Evolutionary conservation across 768 basidiomycete species (phyloP).

Genomic region (Mycena pura): DNA sequence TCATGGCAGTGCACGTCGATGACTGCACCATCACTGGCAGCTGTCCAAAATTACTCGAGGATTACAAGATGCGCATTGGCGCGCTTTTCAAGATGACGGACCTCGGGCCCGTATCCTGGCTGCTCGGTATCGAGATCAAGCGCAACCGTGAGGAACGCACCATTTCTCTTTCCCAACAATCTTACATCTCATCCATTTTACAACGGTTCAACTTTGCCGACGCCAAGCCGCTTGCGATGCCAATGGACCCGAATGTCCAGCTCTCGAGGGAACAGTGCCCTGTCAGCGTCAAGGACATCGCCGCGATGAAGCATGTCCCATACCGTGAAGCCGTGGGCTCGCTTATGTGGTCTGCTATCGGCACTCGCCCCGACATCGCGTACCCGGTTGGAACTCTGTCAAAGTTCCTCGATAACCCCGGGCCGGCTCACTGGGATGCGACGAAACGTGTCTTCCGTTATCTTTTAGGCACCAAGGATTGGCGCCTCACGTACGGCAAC

Average conservation of each 20-base stretch:
- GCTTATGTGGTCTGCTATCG: slow-evolving; percentile 25
- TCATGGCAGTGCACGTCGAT: too few species aligned
- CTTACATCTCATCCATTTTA: slow-evolving; percentile 31
- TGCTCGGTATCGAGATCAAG: slow-evolving; percentile 35
- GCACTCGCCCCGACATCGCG: too few species aligned
- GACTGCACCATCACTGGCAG: slow-evolving; percentile 29
- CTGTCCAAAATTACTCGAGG: slow-evolving; percentile 24
- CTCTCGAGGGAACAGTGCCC: background rate
- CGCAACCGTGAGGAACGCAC: too few species aligned
- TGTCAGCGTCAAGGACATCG: background rate
- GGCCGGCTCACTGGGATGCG: background rate
- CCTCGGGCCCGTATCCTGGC: slow-evolving; percentile 30
- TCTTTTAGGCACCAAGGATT: background rate
- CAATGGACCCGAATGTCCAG: slow-evolving; percentile 16
- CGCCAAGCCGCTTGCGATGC: slow-evolving; percentile 28
- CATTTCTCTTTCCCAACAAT: slow-evolving; percentile 31
- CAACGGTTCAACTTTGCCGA: slow-evolving; percentile 23
- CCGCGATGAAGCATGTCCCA: background rate
- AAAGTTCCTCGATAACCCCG: background rate
- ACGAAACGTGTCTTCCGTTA: background rate
- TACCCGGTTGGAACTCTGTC: too few species aligned
- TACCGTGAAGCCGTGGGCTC: slow-evolving; percentile 21
- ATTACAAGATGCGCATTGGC: slow-evolving; percentile 1
- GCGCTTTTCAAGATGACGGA: slow-evolving; percentile 27
- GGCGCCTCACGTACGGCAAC: too few species aligned